These are phyloP conservation scores for Lanmaoa pseudosensibilis DNA, from an alignment of 768 basidiomycete species.

Conservation along the genomic window DNA sequence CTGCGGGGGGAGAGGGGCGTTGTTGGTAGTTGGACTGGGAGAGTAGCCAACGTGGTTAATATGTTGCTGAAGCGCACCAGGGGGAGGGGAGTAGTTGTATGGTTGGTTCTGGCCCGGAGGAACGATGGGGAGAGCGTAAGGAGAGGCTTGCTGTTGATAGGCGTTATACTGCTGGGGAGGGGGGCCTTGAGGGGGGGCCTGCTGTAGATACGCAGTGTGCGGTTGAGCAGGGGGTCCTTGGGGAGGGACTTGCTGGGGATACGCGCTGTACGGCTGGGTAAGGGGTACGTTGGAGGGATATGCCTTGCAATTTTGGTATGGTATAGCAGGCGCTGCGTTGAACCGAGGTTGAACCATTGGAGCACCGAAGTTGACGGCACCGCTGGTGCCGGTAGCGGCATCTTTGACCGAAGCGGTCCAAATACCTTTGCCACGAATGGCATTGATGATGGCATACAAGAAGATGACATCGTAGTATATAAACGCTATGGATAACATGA, in stretches of 20 bases:
- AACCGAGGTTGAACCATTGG: slow-evolving; percentile 12
- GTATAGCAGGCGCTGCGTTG: not conserved
- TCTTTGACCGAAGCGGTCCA: slow-evolving; percentile 27
- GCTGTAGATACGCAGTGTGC: slow-evolving; percentile 6
- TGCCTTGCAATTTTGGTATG: slow-evolving; percentile 2
- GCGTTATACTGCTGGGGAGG: not conserved
- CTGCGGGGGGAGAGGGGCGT: slow-evolving; percentile 13
- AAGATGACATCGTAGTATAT: slow-evolving; percentile 24
- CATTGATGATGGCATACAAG: slow-evolving; percentile 24
- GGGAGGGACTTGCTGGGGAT: slow-evolving; percentile 9
- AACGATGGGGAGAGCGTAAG: not conserved
- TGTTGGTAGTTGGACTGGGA: not conserved
- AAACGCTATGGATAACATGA: slow-evolving; percentile 18
- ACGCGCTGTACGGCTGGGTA: slow-evolving; percentile 7
- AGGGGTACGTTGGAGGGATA: not conserved
- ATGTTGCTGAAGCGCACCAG: slow-evolving; percentile 1
- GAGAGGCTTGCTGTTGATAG: not conserved
- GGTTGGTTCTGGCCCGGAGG: not conserved
- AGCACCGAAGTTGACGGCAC: not conserved
- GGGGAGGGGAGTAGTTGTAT: not conserved
- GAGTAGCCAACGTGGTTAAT: slow-evolving; percentile 5
- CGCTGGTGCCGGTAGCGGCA: slow-evolving; percentile 3
- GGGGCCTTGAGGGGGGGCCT: not conserved
- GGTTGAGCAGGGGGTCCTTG: not conserved
- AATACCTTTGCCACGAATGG: slow-evolving; percentile 21